Base-by-base conservation (phyloP, 176 grass and related monocot species). In the Triticum monococcum region DNA sequence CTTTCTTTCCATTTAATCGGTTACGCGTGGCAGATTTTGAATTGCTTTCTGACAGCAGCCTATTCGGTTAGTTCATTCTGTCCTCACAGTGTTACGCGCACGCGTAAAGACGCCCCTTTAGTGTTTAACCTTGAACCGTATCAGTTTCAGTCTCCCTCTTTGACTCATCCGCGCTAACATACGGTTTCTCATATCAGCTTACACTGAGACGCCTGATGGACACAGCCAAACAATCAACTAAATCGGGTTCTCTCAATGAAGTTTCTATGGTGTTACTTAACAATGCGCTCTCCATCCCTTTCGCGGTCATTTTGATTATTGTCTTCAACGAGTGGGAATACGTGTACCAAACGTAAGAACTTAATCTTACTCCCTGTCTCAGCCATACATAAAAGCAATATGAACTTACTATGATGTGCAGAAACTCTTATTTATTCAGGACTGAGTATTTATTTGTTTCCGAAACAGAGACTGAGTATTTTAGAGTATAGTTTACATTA, bases 241-340 rank as follows among this genome's bases (percentile, higher is more conserved):
- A 75, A 85, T 97, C 92, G 52, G 92, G 95, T 38, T 97, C 95
- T 23, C 87, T 97, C 22, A 97, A 95, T 79, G 92, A 97, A 87
- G 70, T 97, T 87, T 97, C 95, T 40, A 95, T 97, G 92, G 95
- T 95, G 75, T 86, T 97, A 85, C 92, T 97, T 65, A 97, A 97
- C 65, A 97, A 97, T 61, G 90, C 76, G 0, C 89, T 97, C 63
- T 95, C 95, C 22, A 93, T 97, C 79, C 95, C 95, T 36, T 90
- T 95, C 1, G 95, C 91, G 20, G 40, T 95, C 41, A 80, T 97
- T 60, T 90, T 97, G 82, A 84, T 97, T 76, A 28, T 95, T 80
- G 28, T 91, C 32, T 97, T 95, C 48, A 60, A 92, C 4, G 95
- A 97, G 70, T 97, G 92, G 90, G 82, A 95, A 82, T 97, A 97